Conservation (phyloP, 768 basidiomycete genomes). For the Cystobasidium tubakii region DNA sequence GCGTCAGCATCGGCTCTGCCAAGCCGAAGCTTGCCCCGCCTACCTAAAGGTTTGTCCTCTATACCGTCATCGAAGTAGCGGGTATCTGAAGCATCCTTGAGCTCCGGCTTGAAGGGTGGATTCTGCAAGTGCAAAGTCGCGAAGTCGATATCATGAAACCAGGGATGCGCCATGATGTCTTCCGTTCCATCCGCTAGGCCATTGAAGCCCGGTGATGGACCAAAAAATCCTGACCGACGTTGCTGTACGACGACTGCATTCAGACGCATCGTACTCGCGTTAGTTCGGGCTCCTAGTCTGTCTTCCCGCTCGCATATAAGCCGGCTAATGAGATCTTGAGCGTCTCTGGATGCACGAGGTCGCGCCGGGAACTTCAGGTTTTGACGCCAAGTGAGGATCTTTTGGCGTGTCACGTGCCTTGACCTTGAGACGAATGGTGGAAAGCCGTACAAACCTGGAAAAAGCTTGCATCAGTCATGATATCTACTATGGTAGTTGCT, state of each 20-base stretch:
- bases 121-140: constrained; percentile 70
- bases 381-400: constrained; percentile 92
- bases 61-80: constrained; percentile 90
- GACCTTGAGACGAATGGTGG: constrained; percentile 94
- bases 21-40: not conserved
- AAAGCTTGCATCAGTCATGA: not conserved
- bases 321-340: constrained; percentile 75
- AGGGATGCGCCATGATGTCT: constrained; percentile 73
- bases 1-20: not conserved
- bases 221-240: constrained; percentile 66
- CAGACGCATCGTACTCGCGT: constrained; percentile 64
- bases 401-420: constrained; percentile 88
- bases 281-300: constrained; percentile 71
- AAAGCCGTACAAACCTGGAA: constrained; percentile 56
- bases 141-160: constrained; percentile 90
- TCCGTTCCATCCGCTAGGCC: constrained; percentile 67
- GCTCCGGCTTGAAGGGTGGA: constrained; percentile 83
- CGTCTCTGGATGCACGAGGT: constrained; percentile 79
- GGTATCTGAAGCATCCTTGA: constrained; percentile 76
- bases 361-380: constrained; percentile 77
- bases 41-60: constrained; percentile 59
- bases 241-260: constrained; percentile 70
- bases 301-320: constrained; percentile 94
- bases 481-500: too few species aligned
- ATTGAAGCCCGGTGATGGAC: constrained; percentile 43